Base-by-base conservation (phyloP, 331 rosid species). In the Cydonia oblonga region DNA sequence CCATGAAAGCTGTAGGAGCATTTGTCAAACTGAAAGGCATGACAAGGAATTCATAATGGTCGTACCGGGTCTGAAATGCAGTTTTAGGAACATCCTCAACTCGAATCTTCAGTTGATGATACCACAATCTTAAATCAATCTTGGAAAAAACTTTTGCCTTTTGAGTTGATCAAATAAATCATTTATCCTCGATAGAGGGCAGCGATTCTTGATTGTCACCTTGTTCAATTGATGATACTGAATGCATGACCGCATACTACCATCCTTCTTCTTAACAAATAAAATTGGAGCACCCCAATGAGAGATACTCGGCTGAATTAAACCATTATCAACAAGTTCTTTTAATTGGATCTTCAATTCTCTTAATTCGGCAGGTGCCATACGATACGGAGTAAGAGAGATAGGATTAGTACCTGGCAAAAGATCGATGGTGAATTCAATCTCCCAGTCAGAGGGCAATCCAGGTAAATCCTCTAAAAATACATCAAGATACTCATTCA, bases 61-160 rank as follows among this genome's bases (percentile, higher is more conserved):
- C 0, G 0, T 46, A 5, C 8, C 0, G 1, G n/a, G n/a, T 46
- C 3, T 0, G 3, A 46, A 15, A 46, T 46, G n/a, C 3, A 46
- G 8, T 16, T 46, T 46, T 15, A 46, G 1, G n/a, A 46, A 46
- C 8, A 46, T 46, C 53, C 53, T 46, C 0, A 5, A 1, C 9
- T 46, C 0, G 0, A 7, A 46, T 46, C 19, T 15, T 5, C 19
- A 46, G 2, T 0, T 15, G n/a, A 46, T 46, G n/a, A 46, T 46
- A 15, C 3, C n/a, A 0, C 9, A 0, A 46, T 15, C 53, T 46
- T 1, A 5, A 46, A 15, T 46, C 8, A 15, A 46, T 46, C 53
- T 46, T 15, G n/a, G n/a, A 46, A 46, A 5, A 46, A 7, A 5
- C n/a, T 46, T 46, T 46, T 16, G n/a, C 53, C n/a, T 0, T 46